A percentile compares a stretch with the other conserved stretches of the same genome.
phyloP scores from a whole-genome alignment of 352 stramenopile genomes.

The Thalassiosira sp. region DNA sequence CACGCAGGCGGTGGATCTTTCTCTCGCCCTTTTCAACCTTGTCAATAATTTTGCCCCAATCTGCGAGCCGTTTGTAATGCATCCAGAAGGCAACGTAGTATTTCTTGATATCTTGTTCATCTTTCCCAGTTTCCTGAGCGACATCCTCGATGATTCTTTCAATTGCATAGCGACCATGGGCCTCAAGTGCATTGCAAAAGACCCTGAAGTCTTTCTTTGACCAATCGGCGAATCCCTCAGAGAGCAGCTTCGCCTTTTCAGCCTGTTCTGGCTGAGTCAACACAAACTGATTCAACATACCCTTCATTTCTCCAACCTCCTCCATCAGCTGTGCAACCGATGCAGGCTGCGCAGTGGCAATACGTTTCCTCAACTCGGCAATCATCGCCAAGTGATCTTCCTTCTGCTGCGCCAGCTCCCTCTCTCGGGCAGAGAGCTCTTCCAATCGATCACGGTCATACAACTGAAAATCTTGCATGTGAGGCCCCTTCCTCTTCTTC shows the following conservation, averaged over 20 bases:
- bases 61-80: conserved; percentile 91
- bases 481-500: conserved; percentile 86
- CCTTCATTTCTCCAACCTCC: conserved; percentile 85
- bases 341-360: conserved; percentile 38
- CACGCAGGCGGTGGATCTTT: conserved; percentile 92
- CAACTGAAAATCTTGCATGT: conserved; percentile 95
- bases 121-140: conserved; percentile 88
- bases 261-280: conserved; percentile 66
- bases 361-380: conserved; percentile 71
- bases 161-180: conserved; percentile 91
- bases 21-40: conserved; percentile 96
- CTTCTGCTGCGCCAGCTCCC: conserved; percentile 83
- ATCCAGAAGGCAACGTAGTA: conserved; percentile 97
- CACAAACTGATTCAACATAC: conserved; percentile 67
- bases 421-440: conserved; percentile 81
- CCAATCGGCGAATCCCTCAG: conserved; percentile 95
- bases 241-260: conserved; percentile 82
- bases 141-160: conserved; percentile 90
- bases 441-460: conserved; percentile 91
- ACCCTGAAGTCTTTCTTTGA: conserved; percentile 76
- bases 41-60: conserved; percentile 89
- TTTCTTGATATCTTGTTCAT: conserved; percentile 87
- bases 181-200: conserved; percentile 88
- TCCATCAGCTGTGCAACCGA: conserved; percentile 79
- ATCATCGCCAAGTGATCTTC: conserved; percentile 87